Evolutionary conservation across 78 protist genomes (phyloP).

Genomic region (Fonticula alba): DNA sequence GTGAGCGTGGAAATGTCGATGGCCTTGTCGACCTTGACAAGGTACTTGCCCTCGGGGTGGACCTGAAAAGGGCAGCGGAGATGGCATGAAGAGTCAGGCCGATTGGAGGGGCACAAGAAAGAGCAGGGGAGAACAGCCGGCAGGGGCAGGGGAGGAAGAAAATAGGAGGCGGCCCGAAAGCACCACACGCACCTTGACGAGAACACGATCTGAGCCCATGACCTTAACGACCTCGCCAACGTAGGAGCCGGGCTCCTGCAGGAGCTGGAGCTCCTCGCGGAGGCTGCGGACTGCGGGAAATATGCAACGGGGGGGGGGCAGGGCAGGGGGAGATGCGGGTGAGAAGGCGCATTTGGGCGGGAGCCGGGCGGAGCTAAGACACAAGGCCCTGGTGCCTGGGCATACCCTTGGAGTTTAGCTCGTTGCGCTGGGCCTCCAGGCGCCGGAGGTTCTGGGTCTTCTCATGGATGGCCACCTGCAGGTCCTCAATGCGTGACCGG

Average conservation of each 20-base stretch:
- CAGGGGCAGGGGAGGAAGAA: too few relatives aligned
- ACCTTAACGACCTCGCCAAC: slow-evolving; percentile 95
- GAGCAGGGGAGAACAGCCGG: too few relatives aligned
- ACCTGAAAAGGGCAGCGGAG: slow-evolving; percentile 30
- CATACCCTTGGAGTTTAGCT: slow-evolving; percentile 63
- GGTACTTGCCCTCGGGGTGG: slow-evolving; percentile 93
- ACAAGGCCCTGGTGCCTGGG: neutral
- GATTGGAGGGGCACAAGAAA: too few relatives aligned
- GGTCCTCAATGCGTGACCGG: too few relatives aligned
- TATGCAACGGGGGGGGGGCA: neutral
- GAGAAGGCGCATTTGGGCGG: neutral
- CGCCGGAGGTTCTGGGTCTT: slow-evolving; percentile 64
- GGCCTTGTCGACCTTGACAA: slow-evolving; percentile 82
- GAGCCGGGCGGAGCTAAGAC: neutral
- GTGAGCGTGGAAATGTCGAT: slow-evolving; percentile 55
- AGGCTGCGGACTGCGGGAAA: slow-evolving; percentile 61
- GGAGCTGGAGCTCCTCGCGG: slow-evolving; percentile 76
- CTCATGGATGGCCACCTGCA: slow-evolving; percentile 17
- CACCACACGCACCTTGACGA: slow-evolving; percentile 54
- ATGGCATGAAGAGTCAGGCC: too few relatives aligned
- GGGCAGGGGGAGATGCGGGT: neutral
- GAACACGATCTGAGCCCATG: slow-evolving; percentile 79
- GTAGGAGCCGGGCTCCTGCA: slow-evolving; percentile 83
- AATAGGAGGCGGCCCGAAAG: too few relatives aligned
- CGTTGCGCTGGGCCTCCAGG: slow-evolving; percentile 89